These are phyloP conservation scores for Phytophthora podocarpi DNA, from an alignment of 352 stramenopile species.

Conservation along the genomic window DNA sequence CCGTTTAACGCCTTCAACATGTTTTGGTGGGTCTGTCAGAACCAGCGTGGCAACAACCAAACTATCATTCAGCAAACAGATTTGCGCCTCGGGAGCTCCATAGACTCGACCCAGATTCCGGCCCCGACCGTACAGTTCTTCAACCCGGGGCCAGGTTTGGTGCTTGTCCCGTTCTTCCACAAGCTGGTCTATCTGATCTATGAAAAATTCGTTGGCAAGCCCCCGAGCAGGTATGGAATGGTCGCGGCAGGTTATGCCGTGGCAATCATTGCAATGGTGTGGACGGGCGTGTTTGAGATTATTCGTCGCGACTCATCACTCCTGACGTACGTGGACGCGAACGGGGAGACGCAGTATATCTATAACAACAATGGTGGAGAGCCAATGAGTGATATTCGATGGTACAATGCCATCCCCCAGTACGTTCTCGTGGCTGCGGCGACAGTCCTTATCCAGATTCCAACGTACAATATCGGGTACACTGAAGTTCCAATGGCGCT, in stretches of 20 bases:
- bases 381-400: conserved; percentile 21
- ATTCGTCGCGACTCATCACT: conserved; percentile 30
- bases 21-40: conserved; percentile 65
- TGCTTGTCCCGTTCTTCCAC: conserved; percentile 48
- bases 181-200: conserved; percentile 50
- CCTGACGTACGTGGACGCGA: conserved; percentile 23
- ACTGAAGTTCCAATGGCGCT: conserved; percentile 18
- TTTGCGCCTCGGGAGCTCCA: conserved; percentile 39
- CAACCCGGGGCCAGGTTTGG: conserved; percentile 42
- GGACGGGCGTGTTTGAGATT: conserved; percentile 42
- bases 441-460: conserved; percentile 19
- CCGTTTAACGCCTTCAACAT: conserved; percentile 50
- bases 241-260: conserved; percentile 40
- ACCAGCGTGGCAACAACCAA: conserved; percentile 72
- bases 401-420: conserved; percentile 18
- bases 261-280: conserved; percentile 44
- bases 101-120: conserved; percentile 47
- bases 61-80: conserved; percentile 71
- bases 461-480: conserved; percentile 18
- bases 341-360: conserved; percentile 16
- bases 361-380: conserved; percentile 21
- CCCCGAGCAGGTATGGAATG: conserved; percentile 42
- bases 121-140: conserved; percentile 55
- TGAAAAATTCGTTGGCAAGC: conserved; percentile 40
- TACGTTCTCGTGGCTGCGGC: conserved; percentile 12